Base-by-base conservation (phyloP, 2,329 filamentous ascomycete genomes). In the Alternaria burnsii region DNA sequence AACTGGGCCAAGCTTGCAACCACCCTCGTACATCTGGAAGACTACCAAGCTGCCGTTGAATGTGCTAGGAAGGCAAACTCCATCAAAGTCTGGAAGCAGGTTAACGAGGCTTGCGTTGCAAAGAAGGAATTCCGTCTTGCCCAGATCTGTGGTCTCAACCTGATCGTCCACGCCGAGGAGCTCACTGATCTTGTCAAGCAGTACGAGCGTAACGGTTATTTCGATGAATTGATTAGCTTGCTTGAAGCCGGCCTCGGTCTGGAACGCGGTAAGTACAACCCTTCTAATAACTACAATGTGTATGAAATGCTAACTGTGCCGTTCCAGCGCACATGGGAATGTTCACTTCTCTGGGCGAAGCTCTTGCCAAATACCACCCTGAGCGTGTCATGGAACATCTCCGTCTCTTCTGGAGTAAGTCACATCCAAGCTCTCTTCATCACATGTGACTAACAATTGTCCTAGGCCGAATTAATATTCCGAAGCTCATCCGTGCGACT, bases 1-100 rank as follows among this genome's bases (percentile, higher is more conserved):
- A 99, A 99, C 87, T 99, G 95, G 95, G 94, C 94, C 57, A 99
- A 99, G 85, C 89, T 99, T 72, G 94, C 95, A 14, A 98, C 95
- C 11, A 99, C 95, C 11, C 87, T 98, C 62, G 95, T 99, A n/a
- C 93, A 98, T 79, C 88, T 99, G 7, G 91, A 90, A 67, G 95
- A 99, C 71, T 98, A 99, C 83, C 96, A 99, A 81, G 93, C 93
- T 71, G 95, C 95, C 46, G 95, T 99, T 42, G 95, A 99, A 79
- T 97, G 93, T 75, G 95, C 96, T 26, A 92, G 95, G 78, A 98
- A 99, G 83, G 95, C 95, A 72, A 99, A 98, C 85, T 98, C 93
- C 81, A 94, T 97, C 81, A 97, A 97, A 84, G 95, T 99, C 53
- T 99, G 95, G 95, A 97, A 95, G 82, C 92, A 99, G 81, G 95